Base-by-base conservation (phyloP, 495 filamentous ascomycete species). In the Parathielavia hyrcaniae region DNA sequence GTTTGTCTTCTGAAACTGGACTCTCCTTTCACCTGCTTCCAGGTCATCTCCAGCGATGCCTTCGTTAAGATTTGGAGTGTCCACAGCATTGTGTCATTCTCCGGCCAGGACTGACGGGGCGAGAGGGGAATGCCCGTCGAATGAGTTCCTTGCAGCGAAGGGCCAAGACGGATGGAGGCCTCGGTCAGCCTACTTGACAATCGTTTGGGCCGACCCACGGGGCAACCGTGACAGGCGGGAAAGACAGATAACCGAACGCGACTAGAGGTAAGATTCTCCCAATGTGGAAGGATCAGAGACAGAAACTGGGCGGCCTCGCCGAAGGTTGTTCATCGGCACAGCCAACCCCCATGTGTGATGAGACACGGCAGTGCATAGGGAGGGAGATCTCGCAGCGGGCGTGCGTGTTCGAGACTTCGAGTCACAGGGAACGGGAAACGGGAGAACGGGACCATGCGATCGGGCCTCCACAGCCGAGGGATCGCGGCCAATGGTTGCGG, bases 21-120 rank as follows among this genome's bases (percentile, higher is more conserved):
- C 4, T 19, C 53, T n/a, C 53, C 41, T 47, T 55, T 47, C 20
- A 11, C 52, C 4, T 47, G 34, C 53, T 44, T 55, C 26, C 32
- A 11, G 11, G 11, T 55, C 53, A 55, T 55, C 30, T 38, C 30
- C 14, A 26, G 43, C 32, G 4, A 30, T 32, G 5, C 13, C 8
- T 26, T 34, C 6, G 14, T 10, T 26, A 19, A 12, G 23, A n/a
- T 26, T 20, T 8, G 7, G 17, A 17, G 41, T 22, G 20, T 12
- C 17, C 5, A 11, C 41, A 44, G 17, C 41, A 20, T 44, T 9
- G 17, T 5, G 10, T 4, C 19, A 44, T 10, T 10, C 13, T 12
- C 13, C 13, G 10, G 23, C 16, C 26, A 23, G n/a, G 23, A 30
- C 26, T 30, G 44, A 19, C 5, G 7, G 16, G 22, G 11, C 6